Evolutionary conservation across 225 moss, liverwort and hornwort genomes (phyloP), one percentile per base, ranked within the genome.

Genomic region (Marchantia polymorpha): DNA sequence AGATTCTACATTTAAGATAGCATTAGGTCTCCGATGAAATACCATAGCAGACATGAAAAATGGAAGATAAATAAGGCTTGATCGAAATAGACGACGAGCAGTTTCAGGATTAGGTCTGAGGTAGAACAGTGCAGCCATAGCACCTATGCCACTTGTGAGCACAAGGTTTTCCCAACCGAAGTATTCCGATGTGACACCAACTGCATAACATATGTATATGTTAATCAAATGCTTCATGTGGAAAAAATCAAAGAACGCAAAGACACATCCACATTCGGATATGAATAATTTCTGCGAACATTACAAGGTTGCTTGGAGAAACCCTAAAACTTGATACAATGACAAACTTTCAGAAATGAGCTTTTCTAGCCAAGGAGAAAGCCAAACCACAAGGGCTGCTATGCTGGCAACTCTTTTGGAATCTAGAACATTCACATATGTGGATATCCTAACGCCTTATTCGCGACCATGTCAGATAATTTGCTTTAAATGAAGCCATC

Each of bases 21-120:
- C 79, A 79, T 89, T 88, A 15, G 97, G 97, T 46, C 91, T 83
- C 1, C 97, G 92, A 54, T 97, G 97, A 83, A 87, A 87, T 29
- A 97, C 89, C 97, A 94, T 94, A 61, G 94, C 92, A 82, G 89
- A 72, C 86, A 83, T 94, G 71, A 88, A 63, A 16, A 92, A 39
- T 26, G 91, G 86, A 85, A 97, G 86, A 84, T 97, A 97, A 19
- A 97, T 79, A 70, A 97, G 89, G 75, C 94, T 94, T 47, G 83
- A 88, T 54, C 92, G 87, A 80, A 97, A 97, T 81, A 97, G 83
- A 77, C 82, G 89, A 59, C 93, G 92, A 27, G 97, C 94, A 51
- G 92, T 85, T 54, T 79, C 83, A 7, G 89, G 84, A 48, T 87
- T 81, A 10, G 94, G 96, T 75, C 86, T 87, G 0, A 90, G 52